Percentiles rank a stretch among this genome's conserved stretches.
Evolutionary conservation across 2,329 filamentous ascomycete species (phyloP).

Genomic region (Macrophomina tecta): DNA sequence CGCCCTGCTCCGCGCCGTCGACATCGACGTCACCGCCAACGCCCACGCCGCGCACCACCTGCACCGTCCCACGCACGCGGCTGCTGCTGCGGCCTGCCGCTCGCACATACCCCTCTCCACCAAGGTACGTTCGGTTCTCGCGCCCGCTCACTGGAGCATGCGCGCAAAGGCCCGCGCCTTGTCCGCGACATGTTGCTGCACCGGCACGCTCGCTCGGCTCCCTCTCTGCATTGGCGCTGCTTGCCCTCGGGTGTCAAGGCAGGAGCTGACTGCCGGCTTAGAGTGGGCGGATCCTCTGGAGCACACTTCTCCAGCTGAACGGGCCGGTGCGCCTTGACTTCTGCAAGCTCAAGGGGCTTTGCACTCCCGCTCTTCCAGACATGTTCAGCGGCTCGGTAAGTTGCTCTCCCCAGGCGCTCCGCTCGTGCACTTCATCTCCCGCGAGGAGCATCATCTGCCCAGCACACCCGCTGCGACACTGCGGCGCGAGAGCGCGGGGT

Average conservation of each 20-base stretch:
- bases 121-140: not conserved
- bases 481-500: not conserved
- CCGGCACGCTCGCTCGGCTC: not conserved
- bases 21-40: not conserved
- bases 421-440: not conserved
- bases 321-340: not conserved
- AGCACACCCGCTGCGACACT: not conserved
- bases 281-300: not conserved
- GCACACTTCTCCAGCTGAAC: not conserved
- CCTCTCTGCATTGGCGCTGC: not conserved
- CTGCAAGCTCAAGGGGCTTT: not conserved
- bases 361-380: not conserved
- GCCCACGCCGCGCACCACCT: not conserved
- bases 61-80: not conserved
- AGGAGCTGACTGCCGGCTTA: conserved; percentile 2
- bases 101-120: not conserved
- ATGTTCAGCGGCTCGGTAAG: conserved; percentile 27
- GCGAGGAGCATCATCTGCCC: not conserved
- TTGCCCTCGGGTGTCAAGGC: not conserved
- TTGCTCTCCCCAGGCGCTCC: not conserved
- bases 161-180: not conserved
- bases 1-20: not conserved
- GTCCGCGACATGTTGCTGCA: not conserved
- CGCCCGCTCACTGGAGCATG: not conserved
- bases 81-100: conserved; percentile 16